phyloP scores from a whole-genome alignment of 2,329 filamentous ascomycete genomes.

The Westerdykella sp. region DNA sequence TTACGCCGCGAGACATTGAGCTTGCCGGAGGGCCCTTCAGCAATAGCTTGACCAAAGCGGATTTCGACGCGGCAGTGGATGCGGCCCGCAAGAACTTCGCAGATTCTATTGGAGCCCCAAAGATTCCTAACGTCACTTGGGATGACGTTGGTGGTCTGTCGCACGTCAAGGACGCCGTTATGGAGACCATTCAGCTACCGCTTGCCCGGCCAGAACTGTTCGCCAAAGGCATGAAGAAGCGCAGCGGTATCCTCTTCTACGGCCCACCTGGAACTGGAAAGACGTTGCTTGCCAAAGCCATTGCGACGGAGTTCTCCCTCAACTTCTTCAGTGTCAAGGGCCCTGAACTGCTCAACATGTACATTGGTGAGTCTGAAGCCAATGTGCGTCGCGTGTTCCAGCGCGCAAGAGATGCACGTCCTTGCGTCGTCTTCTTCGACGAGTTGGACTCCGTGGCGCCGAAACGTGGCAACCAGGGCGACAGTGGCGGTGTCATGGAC shows the following conservation, averaged over 20 bases:
- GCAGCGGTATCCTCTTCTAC: conserved; percentile 87
- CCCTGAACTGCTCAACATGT: conserved; percentile 89
- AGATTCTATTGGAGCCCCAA: conserved; percentile 92
- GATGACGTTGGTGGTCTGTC: conserved; percentile 89
- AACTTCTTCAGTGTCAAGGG: conserved; percentile 95
- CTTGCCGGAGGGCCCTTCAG: conserved; percentile 77
- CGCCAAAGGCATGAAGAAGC: conserved; percentile 96
- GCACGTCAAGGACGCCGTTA: conserved; percentile 94
- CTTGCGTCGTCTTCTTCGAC: conserved; percentile 90
- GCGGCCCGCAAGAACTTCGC: conserved; percentile 97
- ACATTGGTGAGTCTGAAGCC: conserved; percentile 89
- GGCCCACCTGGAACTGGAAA: conserved; percentile 88
- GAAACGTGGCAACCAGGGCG: conserved; percentile 93
- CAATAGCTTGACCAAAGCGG: conserved; percentile 69
- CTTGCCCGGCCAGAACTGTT: conserved; percentile 89
- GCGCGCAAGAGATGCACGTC: conserved; percentile 74
- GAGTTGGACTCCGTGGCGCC: conserved; percentile 90
- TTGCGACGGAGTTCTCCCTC: conserved; percentile 86
- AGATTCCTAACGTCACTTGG: conserved; percentile 96
- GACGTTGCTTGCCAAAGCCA: conserved; percentile 86
- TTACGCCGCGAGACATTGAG: conserved; percentile 77
- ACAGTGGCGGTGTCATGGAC: conserved; percentile 97
- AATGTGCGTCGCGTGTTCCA: conserved; percentile 88
- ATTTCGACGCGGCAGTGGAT: conserved; percentile 91
- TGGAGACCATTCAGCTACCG: conserved; percentile 91